Base-by-base conservation (phyloP, 495 filamentous ascomycete species). In the Podospora tetraspora region DNA sequence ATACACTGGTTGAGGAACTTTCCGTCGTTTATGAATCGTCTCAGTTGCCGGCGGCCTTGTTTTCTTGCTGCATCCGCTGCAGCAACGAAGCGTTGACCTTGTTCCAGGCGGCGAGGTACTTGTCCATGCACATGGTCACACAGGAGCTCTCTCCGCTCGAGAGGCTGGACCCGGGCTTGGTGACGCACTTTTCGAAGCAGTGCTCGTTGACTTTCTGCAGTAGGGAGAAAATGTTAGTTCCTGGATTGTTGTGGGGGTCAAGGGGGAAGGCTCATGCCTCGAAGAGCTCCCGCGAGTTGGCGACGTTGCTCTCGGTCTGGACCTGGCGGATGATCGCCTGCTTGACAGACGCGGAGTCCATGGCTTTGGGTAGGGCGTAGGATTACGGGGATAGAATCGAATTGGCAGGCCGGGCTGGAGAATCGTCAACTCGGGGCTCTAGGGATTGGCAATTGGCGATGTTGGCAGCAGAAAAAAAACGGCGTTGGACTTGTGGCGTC, bases 81-180 rank as follows among this genome's bases (percentile, higher is more conserved):
- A 97, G 84, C 76, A 96, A 97, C 27, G 88, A 83, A 68, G 84
- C 76, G 79, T 88, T 92, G 67, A 96, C 90, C 66, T 84, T 82
- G 78, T 97, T 97, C 96, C 96, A 99, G 34, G 91, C 86, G 25
- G 84, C 80, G 85, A 97, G 96, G 83, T 99, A 99, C 82, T 99
- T 99, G 77, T 97, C 92, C 91, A 97, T 95, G 83, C 95, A 99
- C 69, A 84, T 80, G 8, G 89, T 90, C 68, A 94, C 85, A 85
- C 95, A 99, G 59, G 85, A 83, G 78, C 84, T 77, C 71, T 89
- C 87, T 80, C 93, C 88, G 73, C 82, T 84, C 43, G 92, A 92
- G 61, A 98, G 80, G 57, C 90, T 91, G 62, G 84, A 79, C 65
- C 92, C 90, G 64, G 95, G 95, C 72, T 93, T 89, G 29, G 94